These are phyloP conservation scores for Mycena latifolia DNA, from an alignment of 768 basidiomycete genomes.

Conservation along the genomic window DNA sequence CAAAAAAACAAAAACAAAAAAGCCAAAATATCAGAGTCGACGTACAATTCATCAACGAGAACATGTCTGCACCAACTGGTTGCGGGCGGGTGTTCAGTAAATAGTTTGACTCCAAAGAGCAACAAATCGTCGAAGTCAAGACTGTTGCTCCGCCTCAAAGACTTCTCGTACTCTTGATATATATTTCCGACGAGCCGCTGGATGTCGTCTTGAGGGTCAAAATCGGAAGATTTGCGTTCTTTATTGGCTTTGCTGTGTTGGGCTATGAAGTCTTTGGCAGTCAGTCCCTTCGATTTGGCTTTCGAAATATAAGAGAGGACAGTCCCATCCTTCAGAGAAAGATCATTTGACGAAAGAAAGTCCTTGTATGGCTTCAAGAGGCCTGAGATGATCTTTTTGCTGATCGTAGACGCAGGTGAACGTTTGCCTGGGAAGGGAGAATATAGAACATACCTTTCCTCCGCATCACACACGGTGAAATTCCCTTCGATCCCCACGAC, in stretches of 20 bases:
- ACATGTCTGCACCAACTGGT: conserved; percentile 75
- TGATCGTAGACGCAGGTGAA: conserved; percentile 40
- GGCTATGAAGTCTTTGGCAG: conserved; percentile 59
- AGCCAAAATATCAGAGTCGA: conserved; percentile 26
- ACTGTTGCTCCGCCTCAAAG: conserved; percentile 71
- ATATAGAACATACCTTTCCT: conserved; percentile 68
- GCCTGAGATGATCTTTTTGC: conserved; percentile 75
- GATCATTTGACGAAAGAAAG: conserved; percentile 56
- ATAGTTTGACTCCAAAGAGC: conserved; percentile 76
- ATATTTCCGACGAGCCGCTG: conserved; percentile 61
- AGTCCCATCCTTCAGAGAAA: conserved; percentile 66
- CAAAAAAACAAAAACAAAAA: conserved; percentile 7
- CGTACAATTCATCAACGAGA: conserved; percentile 87
- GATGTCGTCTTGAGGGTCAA: conserved; percentile 42
- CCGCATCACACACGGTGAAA: conserved; percentile 87
- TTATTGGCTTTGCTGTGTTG: conserved; percentile 39
- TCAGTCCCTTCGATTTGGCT: conserved; percentile 76
- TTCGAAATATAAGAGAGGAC: conserved; percentile 78
- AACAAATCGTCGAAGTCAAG: conserved; percentile 93
- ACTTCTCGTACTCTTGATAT: conserved; percentile 75
- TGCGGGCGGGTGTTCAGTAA: conserved; percentile 60
- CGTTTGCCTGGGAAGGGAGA: background rate
- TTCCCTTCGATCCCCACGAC: conserved; percentile 73
- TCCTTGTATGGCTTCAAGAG: conserved; percentile 70
- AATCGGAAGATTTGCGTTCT: conserved; percentile 22